Evolutionary conservation across 441 rosid species (phyloP).

Genomic region (Pelargonium citronellum): DNA sequence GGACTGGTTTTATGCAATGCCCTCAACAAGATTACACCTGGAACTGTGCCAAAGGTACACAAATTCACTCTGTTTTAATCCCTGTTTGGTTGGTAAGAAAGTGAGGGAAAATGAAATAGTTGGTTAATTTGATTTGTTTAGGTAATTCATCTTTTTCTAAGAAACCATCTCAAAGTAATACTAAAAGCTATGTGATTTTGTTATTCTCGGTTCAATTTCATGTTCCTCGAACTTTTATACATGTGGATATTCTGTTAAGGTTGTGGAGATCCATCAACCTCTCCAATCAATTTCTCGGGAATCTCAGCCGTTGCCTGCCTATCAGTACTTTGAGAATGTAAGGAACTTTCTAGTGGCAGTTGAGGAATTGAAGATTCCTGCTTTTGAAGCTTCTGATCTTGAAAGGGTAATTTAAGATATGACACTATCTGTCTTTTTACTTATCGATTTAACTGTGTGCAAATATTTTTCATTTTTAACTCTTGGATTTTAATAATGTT

Average conservation of each 20-base stretch:
- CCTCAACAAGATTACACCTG: constrained; percentile 73
- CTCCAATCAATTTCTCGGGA: constrained; percentile 47
- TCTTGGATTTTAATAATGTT: constrained; percentile 11
- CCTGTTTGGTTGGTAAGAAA: constrained; percentile 4
- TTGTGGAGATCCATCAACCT: constrained; percentile 58
- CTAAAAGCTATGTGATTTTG: too few relatives aligned
- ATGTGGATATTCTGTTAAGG: constrained; percentile 31
- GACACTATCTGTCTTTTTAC: too few relatives aligned
- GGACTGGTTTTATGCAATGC: constrained; percentile 71
- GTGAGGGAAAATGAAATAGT: background rate
- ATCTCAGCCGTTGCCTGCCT: constrained; percentile 65
- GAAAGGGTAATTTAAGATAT: constrained; percentile 51
- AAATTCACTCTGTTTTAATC: background rate
- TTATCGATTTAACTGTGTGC: background rate
- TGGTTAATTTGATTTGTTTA: background rate
- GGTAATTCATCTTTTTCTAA: background rate
- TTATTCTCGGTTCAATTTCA: background rate
- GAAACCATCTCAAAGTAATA: background rate
- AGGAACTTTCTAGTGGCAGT: constrained; percentile 76
- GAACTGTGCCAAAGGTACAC: constrained; percentile 69
- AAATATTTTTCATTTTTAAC: background rate
- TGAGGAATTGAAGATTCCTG: constrained; percentile 69
- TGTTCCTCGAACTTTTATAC: background rate
- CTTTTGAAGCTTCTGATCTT: constrained; percentile 92
- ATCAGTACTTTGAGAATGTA: constrained; percentile 87